These are phyloP conservation scores for Exutisphaerella laricina DNA, from an alignment of 2,329 filamentous ascomycete species.

Conservation along the genomic window DNA sequence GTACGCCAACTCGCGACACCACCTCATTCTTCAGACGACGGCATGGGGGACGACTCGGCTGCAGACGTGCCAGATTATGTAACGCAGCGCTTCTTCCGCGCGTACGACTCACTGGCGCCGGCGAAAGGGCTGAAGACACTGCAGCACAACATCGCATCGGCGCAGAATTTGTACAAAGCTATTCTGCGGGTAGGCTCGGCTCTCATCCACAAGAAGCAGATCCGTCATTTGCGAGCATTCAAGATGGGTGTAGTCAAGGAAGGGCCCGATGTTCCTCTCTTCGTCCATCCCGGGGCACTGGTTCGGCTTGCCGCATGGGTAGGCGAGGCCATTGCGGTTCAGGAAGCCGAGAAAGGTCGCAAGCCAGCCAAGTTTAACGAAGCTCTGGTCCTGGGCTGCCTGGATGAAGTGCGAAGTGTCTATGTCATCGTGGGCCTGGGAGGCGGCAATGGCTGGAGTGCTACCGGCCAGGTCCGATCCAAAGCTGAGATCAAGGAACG, in stretches of 20 bases:
- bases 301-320: conserved; percentile 95
- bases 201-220: conserved; percentile 87
- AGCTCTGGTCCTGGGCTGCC: conserved; percentile 81
- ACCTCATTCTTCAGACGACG: conserved; percentile 30
- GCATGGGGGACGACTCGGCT: conserved; percentile 22
- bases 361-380: conserved; percentile 57
- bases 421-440: conserved; percentile 93
- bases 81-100: conserved; percentile 52
- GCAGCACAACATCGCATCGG: conserved; percentile 69
- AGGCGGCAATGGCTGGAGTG: conserved; percentile 63
- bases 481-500: conserved; percentile 47
- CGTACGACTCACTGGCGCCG: conserved; percentile 52
- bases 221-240: conserved; percentile 86
- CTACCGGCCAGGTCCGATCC: conserved; percentile 48
- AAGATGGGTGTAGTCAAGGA: conserved; percentile 95
- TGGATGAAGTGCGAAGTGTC: conserved; percentile 80
- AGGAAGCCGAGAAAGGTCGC: conserved; percentile 75
- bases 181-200: conserved; percentile 91
- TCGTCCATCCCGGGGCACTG: conserved; percentile 85
- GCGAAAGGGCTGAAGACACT: conserved; percentile 63
- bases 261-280: conserved; percentile 82
- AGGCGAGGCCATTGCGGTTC: conserved; percentile 82
- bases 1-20: conserved; percentile 31
- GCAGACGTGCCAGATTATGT: conserved; percentile 40
- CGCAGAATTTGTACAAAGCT: conserved; percentile 82